These are phyloP conservation scores for Cladophialophora yegresii DNA, from an alignment of 2,329 filamentous ascomycete species.

Conservation along the genomic window DNA sequence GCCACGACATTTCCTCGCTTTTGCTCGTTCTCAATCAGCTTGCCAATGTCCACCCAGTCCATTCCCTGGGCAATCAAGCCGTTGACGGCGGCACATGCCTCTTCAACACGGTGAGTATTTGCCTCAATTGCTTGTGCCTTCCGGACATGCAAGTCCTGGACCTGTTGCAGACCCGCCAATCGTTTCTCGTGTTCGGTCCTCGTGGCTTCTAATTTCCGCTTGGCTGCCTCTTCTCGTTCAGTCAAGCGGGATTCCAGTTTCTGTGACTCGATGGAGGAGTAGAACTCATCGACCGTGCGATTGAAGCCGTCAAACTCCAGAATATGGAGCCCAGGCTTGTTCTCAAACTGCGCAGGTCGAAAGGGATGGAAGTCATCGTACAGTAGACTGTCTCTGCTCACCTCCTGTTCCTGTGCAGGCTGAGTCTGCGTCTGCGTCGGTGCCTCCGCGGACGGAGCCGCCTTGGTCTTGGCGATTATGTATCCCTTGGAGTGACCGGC, in stretches of 20 bases:
- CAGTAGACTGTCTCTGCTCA: conserved; percentile 54
- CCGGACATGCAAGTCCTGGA: conserved; percentile 77
- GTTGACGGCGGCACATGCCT: conserved; percentile 89
- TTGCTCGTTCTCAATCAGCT: conserved; percentile 85
- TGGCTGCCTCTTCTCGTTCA: conserved; percentile 79
- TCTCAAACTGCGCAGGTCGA: conserved; percentile 74
- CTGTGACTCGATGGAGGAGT: conserved; percentile 92
- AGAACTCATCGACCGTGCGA: conserved; percentile 92
- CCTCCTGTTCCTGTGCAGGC: conserved; percentile 41
- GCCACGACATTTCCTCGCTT: conserved; percentile 80
- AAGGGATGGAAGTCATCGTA: conserved; percentile 98
- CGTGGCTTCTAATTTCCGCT: conserved; percentile 81
- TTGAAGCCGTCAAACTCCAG: conserved; percentile 84
- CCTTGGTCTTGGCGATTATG: conserved; percentile 72
- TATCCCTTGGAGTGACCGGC: conserved; percentile 71
- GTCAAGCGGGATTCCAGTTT: conserved; percentile 80
- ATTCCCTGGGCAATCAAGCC: conserved; percentile 89
- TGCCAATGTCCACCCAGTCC: conserved; percentile 94
- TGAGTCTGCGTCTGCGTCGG: conserved; percentile 19
- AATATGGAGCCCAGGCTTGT: conserved; percentile 65
- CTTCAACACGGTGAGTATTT: conserved; percentile 86
- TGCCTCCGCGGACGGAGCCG: conserved; percentile 41
- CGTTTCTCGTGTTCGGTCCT: conserved; percentile 80
- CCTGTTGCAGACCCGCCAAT: conserved; percentile 77
- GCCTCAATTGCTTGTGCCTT: conserved; percentile 90